phyloP scores from a whole-genome alignment of 2,329 filamentous ascomycete genomes.

The Ascocoryne sarcoides region DNA sequence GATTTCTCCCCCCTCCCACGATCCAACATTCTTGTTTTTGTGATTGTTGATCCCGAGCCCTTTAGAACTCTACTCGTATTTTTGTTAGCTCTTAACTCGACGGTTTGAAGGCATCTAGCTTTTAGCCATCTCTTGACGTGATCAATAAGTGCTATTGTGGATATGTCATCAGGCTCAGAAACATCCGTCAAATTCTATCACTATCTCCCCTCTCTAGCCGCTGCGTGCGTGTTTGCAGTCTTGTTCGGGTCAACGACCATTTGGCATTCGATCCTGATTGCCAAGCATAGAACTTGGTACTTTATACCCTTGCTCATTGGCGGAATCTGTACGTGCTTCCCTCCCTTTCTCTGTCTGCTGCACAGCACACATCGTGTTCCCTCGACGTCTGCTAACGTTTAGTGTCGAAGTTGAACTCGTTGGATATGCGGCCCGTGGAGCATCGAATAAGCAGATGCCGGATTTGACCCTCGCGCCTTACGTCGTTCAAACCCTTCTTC shows the following conservation, averaged over 20 bases:
- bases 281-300: constrained; percentile 27
- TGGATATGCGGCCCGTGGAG: constrained; percentile 27
- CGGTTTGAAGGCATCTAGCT: too few species aligned
- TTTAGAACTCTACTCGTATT: too few species aligned
- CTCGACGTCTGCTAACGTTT: neutral
- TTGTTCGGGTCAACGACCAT: constrained; percentile 26
- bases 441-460: neutral
- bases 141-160: neutral
- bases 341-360: neutral
- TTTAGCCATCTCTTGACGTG: too few species aligned
- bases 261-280: constrained; percentile 26
- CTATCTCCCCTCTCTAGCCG: constrained; percentile 38
- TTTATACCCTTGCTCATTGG: constrained; percentile 39
- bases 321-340: constrained; percentile 33
- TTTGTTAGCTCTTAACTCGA: too few species aligned
- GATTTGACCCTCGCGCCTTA: constrained; percentile 21
- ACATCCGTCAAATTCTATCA: neutral
- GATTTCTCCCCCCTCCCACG: too few species aligned
- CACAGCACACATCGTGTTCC: neutral
- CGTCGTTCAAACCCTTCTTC: constrained; percentile 29
- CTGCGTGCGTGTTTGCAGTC: constrained; percentile 34
- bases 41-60: too few species aligned
- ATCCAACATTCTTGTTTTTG: too few species aligned
- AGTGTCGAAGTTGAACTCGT: constrained; percentile 30
- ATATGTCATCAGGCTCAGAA: neutral